Percentiles rank a stretch among this genome's conserved stretches.
phyloP scores from a whole-genome alignment of 2,329 filamentous ascomycete genomes.

The Septoria linicola region DNA sequence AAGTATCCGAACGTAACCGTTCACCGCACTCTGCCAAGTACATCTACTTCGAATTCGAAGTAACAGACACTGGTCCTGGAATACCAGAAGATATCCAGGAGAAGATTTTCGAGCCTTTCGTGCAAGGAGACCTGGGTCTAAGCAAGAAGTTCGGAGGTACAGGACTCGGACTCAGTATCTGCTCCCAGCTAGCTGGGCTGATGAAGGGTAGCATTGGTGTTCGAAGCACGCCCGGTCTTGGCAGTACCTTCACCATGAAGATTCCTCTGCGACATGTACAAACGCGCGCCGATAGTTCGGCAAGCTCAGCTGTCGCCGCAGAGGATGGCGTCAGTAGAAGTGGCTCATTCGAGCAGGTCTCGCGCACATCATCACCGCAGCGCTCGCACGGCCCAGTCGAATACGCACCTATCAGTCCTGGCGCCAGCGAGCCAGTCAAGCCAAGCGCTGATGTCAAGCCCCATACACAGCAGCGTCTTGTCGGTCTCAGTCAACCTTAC shows the following conservation, averaged over 20 bases:
- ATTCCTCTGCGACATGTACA: constrained; percentile 77
- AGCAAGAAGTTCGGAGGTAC: constrained; percentile 91
- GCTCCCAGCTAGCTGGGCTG: constrained; percentile 75
- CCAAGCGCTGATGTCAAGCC: constrained; percentile 36
- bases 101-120: constrained; percentile 89
- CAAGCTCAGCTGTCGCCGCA: constrained; percentile 38
- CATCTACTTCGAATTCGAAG: constrained; percentile 82
- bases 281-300: constrained; percentile 59
- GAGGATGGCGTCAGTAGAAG: constrained; percentile 17
- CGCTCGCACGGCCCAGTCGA: constrained; percentile 23
- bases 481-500: constrained; percentile 81
- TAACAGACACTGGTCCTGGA: constrained; percentile 83
- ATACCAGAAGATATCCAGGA: constrained; percentile 75
- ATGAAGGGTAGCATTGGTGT: constrained; percentile 79
- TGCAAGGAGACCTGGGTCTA: constrained; percentile 84
- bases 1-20: constrained; percentile 28
- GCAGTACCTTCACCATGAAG: constrained; percentile 77
- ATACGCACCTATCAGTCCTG: constrained; percentile 17
- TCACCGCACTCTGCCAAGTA: constrained; percentile 60
- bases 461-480: constrained; percentile 71
- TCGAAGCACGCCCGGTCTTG: constrained; percentile 68
- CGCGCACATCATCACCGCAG: constrained; percentile 9
- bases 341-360: constrained; percentile 23
- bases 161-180: constrained; percentile 83
- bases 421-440: constrained; percentile 26